phyloP scores from a whole-genome alignment of 169 alveolate species.

The Cryptosporidium sp. region DNA sequence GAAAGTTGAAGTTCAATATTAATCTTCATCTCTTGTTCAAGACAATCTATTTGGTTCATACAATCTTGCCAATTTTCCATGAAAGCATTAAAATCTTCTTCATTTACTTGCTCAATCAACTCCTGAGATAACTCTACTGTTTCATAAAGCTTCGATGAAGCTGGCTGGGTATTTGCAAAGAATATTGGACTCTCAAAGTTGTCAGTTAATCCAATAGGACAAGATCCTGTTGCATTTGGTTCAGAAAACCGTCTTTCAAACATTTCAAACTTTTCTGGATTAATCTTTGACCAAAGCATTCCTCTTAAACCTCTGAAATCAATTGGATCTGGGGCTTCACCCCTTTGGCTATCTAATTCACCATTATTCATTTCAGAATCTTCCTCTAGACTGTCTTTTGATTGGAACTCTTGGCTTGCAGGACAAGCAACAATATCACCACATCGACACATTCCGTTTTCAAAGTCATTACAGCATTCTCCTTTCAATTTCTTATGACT shows the following conservation, averaged over 20 bases:
- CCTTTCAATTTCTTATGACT: slow-evolving; percentile 9
- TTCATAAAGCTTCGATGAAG: background rate
- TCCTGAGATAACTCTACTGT: background rate
- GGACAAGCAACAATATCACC: slow-evolving; percentile 73
- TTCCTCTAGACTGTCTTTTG: slow-evolving; percentile 1
- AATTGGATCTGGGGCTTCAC: slow-evolving; percentile 25
- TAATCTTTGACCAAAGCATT: slow-evolving; percentile 65
- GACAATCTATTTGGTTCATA: background rate
- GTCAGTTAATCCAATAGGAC: slow-evolving; percentile 36
- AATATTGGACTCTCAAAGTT: slow-evolving; percentile 64
- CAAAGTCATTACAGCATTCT: slow-evolving; percentile 26
- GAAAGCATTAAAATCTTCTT: slow-evolving; percentile 24
- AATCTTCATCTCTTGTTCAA: slow-evolving; percentile 46
- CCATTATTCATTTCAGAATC: slow-evolving; percentile 2
- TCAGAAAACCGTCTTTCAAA: slow-evolving; percentile 69
- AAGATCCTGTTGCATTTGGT: slow-evolving; percentile 70
- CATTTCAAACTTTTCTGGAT: slow-evolving; percentile 57
- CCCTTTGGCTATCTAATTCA: background rate
- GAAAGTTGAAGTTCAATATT: slow-evolving; percentile 46
- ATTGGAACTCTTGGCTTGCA: slow-evolving; percentile 65
- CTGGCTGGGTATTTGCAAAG: slow-evolving; percentile 31
- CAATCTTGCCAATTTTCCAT: slow-evolving; percentile 25
- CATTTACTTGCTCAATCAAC: background rate
- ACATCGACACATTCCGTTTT: slow-evolving; percentile 48
- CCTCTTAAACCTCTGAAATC: slow-evolving; percentile 74